Base-by-base conservation (phyloP, 2,329 filamentous ascomycete genomes). In the Polychaeton citri region DNA sequence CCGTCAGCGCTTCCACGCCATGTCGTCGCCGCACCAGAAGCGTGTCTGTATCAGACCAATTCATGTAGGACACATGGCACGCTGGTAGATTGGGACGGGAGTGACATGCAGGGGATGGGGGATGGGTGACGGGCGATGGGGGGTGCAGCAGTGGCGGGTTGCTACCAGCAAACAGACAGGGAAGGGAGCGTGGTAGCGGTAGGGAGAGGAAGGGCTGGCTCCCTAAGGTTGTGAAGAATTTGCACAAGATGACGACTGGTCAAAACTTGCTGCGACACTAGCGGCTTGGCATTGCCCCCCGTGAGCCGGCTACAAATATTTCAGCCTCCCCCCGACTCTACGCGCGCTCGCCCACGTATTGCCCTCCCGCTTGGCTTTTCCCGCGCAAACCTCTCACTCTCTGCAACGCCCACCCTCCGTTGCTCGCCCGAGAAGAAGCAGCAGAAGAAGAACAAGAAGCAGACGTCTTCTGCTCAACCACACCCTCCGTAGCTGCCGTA, bases 341-440 rank as follows among this genome's bases (percentile, higher is more conserved):
- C 30, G 30, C 30, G 30, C 30, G 30, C 17, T 16, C 13, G 13
- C 18, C 30, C 30, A 32, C 30, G 30, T 32, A 12, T 16, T 32
- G 13, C 30, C n/a, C 17, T 19, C 30, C 18, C 30, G 13, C 30
- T 32, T 16, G 30, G 13, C 30, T 32, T 28, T 28, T 15, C 15
- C 24, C 24, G 24, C 24, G 24, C 24, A 28, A 10, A 10, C 24
- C 12, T 15, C 24, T 26, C 21, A 26, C 21, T 13, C 21, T 8
- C 13, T 32, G 30, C 30, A 16, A 32, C 30, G 13, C 9, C 30
- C 13, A 12, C 30, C 15, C 30, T 8, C 8, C 30, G 7, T 18
- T 13, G 10, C 15, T 17, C 30, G 8, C 8, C 21, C 8, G 8
- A 8, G 21, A 26, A 26, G 21, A 26, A 26, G 21, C 8, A 26